Evolutionary conservation across 768 basidiomycete genomes (phyloP).

Genomic region (Steccherinum ochraceum): DNA sequence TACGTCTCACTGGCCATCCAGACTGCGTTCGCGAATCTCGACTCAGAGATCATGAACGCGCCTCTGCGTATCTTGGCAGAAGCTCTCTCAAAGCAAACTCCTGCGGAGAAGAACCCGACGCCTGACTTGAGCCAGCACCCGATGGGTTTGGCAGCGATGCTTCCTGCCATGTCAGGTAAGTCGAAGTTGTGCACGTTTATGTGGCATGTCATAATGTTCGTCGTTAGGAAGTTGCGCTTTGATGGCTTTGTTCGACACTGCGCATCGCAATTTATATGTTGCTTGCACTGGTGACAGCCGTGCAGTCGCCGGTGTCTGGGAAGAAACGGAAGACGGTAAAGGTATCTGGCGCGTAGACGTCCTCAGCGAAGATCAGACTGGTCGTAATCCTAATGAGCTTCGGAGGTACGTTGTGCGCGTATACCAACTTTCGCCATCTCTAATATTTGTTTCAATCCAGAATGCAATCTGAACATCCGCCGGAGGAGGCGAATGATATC

Average conservation of each 20-base stretch:
- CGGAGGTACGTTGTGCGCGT: conserved; percentile 59
- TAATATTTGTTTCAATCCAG: conserved; percentile 40
- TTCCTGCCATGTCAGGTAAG: conserved; percentile 75
- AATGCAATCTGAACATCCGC: conserved; percentile 78
- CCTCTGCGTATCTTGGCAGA: conserved; percentile 68
- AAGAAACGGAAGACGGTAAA: conserved; percentile 52
- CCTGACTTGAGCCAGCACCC: conserved; percentile 70
- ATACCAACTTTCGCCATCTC: conserved; percentile 1
- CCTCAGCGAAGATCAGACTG: conserved; percentile 95
- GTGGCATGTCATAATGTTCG: neutral
- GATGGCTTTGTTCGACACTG: conserved; percentile 81
- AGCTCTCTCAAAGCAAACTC: conserved; percentile 43
- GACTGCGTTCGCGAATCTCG: conserved; percentile 75
- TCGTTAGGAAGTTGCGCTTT: conserved; percentile 84
- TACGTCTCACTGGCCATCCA: conserved; percentile 63
- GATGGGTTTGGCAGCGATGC: conserved; percentile 63
- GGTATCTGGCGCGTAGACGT: conserved; percentile 90
- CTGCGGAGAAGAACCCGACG: conserved; percentile 34
- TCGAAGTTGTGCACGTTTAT: neutral
- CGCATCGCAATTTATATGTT: conserved; percentile 76
- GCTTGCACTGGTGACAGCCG: conserved; percentile 92
- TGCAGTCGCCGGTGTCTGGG: conserved; percentile 93
- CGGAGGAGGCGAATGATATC: conserved; percentile 64
- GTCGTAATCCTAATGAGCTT: conserved; percentile 80
- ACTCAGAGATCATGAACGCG: conserved; percentile 73